phyloP scores from a whole-genome alignment of 176 grass and related monocot genomes.

The Carex pumila region DNA sequence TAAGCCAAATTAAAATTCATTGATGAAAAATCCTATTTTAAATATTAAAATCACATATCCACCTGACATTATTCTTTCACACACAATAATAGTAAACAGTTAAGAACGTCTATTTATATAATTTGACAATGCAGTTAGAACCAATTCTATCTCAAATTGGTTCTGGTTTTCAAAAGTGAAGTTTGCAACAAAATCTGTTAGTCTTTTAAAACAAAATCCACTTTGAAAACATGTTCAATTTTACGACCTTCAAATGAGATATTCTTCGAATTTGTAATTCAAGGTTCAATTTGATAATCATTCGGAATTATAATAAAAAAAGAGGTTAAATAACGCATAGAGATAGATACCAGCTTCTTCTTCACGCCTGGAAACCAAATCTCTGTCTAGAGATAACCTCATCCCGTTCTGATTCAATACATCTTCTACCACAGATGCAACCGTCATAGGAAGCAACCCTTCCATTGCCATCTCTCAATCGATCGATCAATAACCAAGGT shows the following conservation, averaged over 20 bases:
- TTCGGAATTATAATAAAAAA: too few relatives aligned
- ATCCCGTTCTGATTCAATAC: constrained; percentile 14
- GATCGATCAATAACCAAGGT: background rate
- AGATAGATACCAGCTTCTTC: constrained; percentile 32
- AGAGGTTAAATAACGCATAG: background rate
- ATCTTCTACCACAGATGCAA: constrained; percentile 15
- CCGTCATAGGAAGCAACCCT: background rate
- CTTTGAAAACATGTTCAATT: background rate
- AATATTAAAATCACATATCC: too few relatives aligned
- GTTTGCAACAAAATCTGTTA: background rate
- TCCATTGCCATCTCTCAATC: constrained; percentile 17
- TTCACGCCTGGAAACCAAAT: constrained; percentile 32
- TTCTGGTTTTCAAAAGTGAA: too few relatives aligned
- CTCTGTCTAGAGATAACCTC: constrained; percentile 7
- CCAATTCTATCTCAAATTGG: too few relatives aligned
- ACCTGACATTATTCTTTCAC: too few relatives aligned
- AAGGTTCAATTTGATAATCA: background rate
- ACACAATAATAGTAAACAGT: too few relatives aligned
- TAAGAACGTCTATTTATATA: background rate
- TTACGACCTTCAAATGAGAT: background rate
- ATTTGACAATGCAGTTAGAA: background rate
- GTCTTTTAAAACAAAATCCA: background rate
- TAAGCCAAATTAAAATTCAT: background rate
- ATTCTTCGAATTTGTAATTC: background rate
- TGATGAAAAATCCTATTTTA: background rate